phyloP scores from a whole-genome alignment of 257 asterid species.

The Scutellaria minor region DNA sequence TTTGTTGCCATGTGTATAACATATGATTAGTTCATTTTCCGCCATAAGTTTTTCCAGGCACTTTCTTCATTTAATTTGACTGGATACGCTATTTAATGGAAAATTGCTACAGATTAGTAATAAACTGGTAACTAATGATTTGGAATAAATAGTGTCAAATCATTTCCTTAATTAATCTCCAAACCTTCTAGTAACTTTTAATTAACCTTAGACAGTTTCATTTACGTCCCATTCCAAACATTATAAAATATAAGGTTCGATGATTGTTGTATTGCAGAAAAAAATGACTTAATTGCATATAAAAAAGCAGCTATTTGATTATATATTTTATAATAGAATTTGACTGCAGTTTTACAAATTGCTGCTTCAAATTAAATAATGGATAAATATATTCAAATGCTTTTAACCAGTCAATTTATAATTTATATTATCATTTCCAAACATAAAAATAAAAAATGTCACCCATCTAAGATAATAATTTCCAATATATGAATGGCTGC shows the following conservation, averaged over 20 bases:
- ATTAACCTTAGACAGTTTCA: too few relatives aligned
- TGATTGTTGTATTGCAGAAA: background rate
- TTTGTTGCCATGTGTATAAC: constrained; percentile 22
- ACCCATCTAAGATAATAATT: background rate
- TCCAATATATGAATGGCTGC: background rate
- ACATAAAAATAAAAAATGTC: too few relatives aligned
- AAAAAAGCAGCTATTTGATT: background rate
- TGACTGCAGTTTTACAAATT: background rate
- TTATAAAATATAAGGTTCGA: background rate
- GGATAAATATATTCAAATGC: background rate
- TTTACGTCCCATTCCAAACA: too few relatives aligned
- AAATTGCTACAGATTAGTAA: background rate
- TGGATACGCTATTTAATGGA: background rate
- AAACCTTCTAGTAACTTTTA: too few relatives aligned
- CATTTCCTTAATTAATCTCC: background rate
- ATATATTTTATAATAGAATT: background rate
- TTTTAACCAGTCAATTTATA: background rate
- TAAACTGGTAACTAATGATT: background rate
- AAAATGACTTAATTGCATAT: background rate
- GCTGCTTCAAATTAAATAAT: background rate
- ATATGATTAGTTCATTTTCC: constrained; percentile 4
- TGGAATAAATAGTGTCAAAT: background rate
- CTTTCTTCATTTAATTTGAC: background rate
- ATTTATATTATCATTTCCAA: too few relatives aligned
- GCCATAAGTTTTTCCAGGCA: background rate